Percentiles rank a stretch among this genome's conserved stretches.
Conservation (phyloP, 2,329 filamentous ascomycete genomes). For the Hymenoscyphus albidus region DNA sequence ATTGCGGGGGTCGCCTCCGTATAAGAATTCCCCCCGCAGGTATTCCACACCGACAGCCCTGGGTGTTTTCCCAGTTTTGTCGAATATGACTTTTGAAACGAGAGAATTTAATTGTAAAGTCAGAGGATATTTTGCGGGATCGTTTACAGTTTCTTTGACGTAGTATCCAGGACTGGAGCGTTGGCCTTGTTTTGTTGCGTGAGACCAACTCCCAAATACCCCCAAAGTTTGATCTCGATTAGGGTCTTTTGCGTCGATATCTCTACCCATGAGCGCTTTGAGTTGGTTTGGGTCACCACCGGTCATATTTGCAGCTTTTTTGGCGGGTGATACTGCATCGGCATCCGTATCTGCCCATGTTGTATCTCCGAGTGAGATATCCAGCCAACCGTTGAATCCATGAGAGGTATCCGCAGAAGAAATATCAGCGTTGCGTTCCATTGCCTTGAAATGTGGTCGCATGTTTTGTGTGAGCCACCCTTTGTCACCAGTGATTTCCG, state of each 20-base stretch:
- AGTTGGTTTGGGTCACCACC: conserved; percentile 4
- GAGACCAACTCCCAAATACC: conserved; percentile 9
- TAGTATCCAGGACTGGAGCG: conserved; percentile 12
- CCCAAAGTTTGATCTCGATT: conserved; percentile 11
- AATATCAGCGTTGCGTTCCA: conserved; percentile 10
- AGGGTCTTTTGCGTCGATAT: conserved; percentile 1
- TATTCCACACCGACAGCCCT: conserved; percentile 43
- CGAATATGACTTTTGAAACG: conserved; percentile 42
- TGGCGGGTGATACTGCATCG: conserved; percentile 8
- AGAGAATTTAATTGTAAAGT: conserved; percentile 28
- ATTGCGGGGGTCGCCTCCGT: conserved; percentile 15
- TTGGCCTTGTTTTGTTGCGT: conserved; percentile 7
- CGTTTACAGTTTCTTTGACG: conserved; percentile 6
- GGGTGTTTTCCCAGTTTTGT: conserved; percentile 28
- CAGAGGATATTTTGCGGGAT: conserved; percentile 20
- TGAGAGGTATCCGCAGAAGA: conserved; percentile 7
- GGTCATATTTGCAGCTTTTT: conserved; percentile 8
- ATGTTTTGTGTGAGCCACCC: conserved; percentile 12
- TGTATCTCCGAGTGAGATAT: conserved; percentile 10
- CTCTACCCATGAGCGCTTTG: conserved; percentile 12
- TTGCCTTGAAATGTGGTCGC: conserved; percentile 8
- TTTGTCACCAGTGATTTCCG: conserved; percentile 25
- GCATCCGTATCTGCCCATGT: conserved; percentile 8
- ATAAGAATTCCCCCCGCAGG: conserved; percentile 37
- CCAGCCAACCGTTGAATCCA: conserved; percentile 11